These are phyloP conservation scores for Cercospora sp. DNA, from an alignment of 2,329 filamentous ascomycete species.

Conservation along the genomic window DNA sequence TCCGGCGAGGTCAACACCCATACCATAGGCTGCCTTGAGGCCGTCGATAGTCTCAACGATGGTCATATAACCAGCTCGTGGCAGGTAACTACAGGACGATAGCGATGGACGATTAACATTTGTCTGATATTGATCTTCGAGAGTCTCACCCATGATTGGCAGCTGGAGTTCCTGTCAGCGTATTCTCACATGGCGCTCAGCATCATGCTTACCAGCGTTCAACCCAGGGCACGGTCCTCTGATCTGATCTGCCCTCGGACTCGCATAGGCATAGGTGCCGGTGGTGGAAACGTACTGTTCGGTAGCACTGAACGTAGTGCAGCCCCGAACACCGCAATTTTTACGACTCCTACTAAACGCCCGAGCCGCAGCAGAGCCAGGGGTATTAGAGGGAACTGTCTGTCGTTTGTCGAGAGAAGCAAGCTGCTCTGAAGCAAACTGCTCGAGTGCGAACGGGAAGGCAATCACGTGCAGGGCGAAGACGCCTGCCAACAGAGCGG, in stretches of 20 bases:
- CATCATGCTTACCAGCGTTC: not conserved
- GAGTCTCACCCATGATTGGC: conserved; percentile 29
- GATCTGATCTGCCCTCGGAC: conserved; percentile 24
- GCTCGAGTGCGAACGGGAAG: conserved; percentile 13
- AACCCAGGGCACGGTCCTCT: conserved; percentile 22
- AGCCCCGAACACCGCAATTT: conserved; percentile 18
- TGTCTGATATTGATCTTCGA: not conserved
- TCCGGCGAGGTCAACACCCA: conserved; percentile 17
- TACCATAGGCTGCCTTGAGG: conserved; percentile 21
- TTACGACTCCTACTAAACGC: conserved; percentile 10
- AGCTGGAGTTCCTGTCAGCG: conserved; percentile 25
- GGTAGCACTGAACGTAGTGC: conserved; percentile 15
- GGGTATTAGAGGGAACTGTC: conserved; percentile 6
- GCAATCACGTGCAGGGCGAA: conserved; percentile 7
- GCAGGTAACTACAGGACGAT: conserved; percentile 5
- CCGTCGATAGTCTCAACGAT: conserved; percentile 31
- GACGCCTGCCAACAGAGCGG: not conserved
- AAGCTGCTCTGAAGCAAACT: not conserved
- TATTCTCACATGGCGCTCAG: not conserved
- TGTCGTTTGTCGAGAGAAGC: conserved; percentile 4
- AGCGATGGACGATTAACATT: not conserved
- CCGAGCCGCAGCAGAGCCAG: conserved; percentile 15
- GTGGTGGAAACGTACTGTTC: conserved; percentile 16
- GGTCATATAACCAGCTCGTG: conserved; percentile 26
- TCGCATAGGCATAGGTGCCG: conserved; percentile 10